These are phyloP conservation scores for Microdochium trichocladiopsis DNA, from an alignment of 2,329 filamentous ascomycete species.

Conservation along the genomic window DNA sequence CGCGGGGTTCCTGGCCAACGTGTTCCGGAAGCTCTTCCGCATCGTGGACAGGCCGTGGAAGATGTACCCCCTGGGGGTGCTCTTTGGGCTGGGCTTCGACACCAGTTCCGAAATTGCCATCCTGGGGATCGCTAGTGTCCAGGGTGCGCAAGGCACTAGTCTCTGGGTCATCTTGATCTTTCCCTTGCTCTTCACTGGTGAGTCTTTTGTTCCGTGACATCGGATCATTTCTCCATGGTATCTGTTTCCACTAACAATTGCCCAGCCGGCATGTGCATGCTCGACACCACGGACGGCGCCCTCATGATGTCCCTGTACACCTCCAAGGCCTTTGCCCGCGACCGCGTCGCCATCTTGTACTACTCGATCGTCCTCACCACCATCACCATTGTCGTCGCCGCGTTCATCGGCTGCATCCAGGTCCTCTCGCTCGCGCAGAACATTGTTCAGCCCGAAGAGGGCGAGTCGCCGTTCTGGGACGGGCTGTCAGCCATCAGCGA, in stretches of 20 bases:
- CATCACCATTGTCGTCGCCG: constrained; percentile 76
- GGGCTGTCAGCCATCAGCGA: constrained; percentile 72
- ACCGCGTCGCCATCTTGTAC: constrained; percentile 85
- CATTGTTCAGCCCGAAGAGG: constrained; percentile 49
- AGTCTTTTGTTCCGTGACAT: constrained; percentile 12
- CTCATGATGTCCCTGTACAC: constrained; percentile 95
- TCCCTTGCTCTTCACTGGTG: constrained; percentile 79
- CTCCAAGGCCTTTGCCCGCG: constrained; percentile 67
- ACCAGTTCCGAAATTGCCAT: constrained; percentile 92
- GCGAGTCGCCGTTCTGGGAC: constrained; percentile 80
- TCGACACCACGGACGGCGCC: constrained; percentile 89
- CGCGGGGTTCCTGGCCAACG: constrained; percentile 63
- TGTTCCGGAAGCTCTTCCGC: constrained; percentile 71
- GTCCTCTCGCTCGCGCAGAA: constrained; percentile 72
- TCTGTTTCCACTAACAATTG: neutral
- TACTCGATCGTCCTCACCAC: constrained; percentile 84
- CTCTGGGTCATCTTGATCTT: constrained; percentile 95
- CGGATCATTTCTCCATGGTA: no score
- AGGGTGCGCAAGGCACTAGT: constrained; percentile 77
- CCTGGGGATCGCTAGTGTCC: constrained; percentile 81
- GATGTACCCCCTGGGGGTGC: constrained; percentile 84
- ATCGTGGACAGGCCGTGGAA: constrained; percentile 79
- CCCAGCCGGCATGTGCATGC: constrained; percentile 82
- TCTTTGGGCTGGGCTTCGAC: constrained; percentile 92
- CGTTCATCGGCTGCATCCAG: constrained; percentile 82